Evolutionary conservation across 177 flowering plant genomes (phyloP), one percentile per base, ranked within the genome.

Genomic region (Vitis hybrid): DNA sequence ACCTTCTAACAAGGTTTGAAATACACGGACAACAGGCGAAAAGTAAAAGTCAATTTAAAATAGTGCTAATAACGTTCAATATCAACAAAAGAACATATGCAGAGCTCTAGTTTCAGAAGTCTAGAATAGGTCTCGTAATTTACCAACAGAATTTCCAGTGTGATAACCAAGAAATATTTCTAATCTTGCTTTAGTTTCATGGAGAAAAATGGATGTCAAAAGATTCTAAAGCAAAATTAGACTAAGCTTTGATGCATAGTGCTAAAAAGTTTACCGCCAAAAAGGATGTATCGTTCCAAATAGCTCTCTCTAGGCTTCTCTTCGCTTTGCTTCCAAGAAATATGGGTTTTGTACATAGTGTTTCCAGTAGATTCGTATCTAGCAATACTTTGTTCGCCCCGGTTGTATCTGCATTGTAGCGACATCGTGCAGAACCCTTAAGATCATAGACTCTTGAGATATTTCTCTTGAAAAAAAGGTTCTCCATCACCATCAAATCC

Each of bases 401-500:
- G 9, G 89, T 69, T 18, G 89, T 76, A 78, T 96, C 97, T 45
- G 93, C 57, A 78, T 87, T 92, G 79, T 92, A 96, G 51, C 99
- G 97, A 19, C 94, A 84, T 4, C 98, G 75, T 3, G 77, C 74
- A 62, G 99, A 96, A 66, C 99, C 99, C 79, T 96, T 96, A 1
- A 96, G 92, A 80, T 96, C 99, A 78, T 96, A 96, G 10, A 91
- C 88, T 73, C 84, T 82, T 3, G 97, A 86, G 19, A 94, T 82
- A 29, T 62, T 87, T 80, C 94, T 92, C 71, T 68, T 73, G 69
- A 74, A 96, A 72, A 96, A 94, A 52, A 96, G 89, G 73, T 96
- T 96, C 85, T 96, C 99, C 99, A 96, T 96, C 74, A 96, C 94
- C 98, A 96, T 89, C 75, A 96, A 69, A 76, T 94, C 97, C 90